Percentiles rank a stretch among this genome's conserved stretches.
These are phyloP conservation scores for Tylopilus microsporus DNA, from an alignment of 1,284 basidiomycete genomes.

Conservation along the genomic window DNA sequence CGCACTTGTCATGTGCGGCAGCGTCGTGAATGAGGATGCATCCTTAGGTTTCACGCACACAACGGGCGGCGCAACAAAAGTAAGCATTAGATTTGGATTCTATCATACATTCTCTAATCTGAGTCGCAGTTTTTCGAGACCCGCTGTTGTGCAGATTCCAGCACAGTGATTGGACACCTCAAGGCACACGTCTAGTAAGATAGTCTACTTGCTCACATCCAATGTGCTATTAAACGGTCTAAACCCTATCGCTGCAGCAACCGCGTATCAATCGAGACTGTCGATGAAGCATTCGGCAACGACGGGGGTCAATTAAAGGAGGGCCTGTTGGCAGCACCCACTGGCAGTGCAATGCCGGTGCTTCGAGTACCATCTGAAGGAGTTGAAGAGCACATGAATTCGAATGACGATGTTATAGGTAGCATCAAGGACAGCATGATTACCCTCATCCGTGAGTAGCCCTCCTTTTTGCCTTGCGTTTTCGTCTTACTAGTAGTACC, in stretches of 20 bases:
- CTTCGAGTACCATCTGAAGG: neutral
- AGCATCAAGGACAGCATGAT: neutral
- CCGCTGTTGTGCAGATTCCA: neutral
- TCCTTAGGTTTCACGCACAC: neutral
- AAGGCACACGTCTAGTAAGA: conserved; percentile 4
- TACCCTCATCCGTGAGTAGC: neutral
- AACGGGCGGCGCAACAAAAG: neutral
- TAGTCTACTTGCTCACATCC: neutral
- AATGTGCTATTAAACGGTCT: too few relatives aligned
- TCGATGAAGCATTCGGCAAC: neutral
- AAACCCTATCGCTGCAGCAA: neutral
- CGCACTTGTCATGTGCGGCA: conserved; percentile 12
- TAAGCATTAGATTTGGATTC: neutral
- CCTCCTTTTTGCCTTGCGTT: too few relatives aligned
- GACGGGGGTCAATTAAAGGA: neutral
- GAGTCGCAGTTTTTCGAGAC: neutral
- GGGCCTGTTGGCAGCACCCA: neutral
- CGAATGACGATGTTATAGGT: neutral
- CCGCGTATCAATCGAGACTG: neutral
- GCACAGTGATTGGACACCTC: neutral
- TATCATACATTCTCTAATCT: neutral
- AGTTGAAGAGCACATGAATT: neutral
- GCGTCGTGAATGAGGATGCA: conserved; percentile 11
- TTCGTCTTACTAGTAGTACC: neutral
- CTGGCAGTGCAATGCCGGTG: too few relatives aligned